A percentile compares a stretch with the other conserved stretches of the same genome.
phyloP scores from a whole-genome alignment of 2,329 filamentous ascomycete genomes.

The Pseudocercospora musae region DNA sequence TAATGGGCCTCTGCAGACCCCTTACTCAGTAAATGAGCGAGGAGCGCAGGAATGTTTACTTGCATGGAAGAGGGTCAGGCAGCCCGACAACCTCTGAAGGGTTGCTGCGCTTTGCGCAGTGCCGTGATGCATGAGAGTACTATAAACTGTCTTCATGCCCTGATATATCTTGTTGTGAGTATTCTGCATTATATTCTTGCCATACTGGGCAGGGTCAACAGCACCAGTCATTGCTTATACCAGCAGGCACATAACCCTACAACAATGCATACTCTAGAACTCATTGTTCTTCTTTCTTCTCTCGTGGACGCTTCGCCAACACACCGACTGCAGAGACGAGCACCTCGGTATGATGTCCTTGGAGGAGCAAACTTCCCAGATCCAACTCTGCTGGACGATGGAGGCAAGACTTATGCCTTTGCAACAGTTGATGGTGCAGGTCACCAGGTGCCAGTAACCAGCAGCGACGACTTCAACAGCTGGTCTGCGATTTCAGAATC shows the following conservation, averaged over 20 bases:
- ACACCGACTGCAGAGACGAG: constrained; percentile 5
- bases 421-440: constrained; percentile 40
- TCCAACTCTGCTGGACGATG: constrained; percentile 49
- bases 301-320: neutral
- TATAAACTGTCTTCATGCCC: neutral
- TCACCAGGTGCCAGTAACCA: constrained; percentile 50
- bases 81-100: neutral
- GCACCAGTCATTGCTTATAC: neutral
- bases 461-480: constrained; percentile 45
- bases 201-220: neutral
- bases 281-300: neutral
- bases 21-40: neutral
- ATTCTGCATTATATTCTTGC: neutral
- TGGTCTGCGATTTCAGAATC: constrained; percentile 45
- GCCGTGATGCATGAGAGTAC: neutral
- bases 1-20: neutral
- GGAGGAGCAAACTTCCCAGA: constrained; percentile 50
- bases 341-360: constrained; percentile 15
- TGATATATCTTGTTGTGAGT: neutral
- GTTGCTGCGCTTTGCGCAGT: neutral
- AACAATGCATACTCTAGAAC: neutral
- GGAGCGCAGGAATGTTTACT: neutral
- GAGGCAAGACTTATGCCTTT: constrained; percentile 56
- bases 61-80: neutral
- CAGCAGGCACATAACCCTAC: neutral